Base-by-base conservation (phyloP, 2,329 filamentous ascomycete genomes). In the Proliferodiscus dingleyae region DNA sequence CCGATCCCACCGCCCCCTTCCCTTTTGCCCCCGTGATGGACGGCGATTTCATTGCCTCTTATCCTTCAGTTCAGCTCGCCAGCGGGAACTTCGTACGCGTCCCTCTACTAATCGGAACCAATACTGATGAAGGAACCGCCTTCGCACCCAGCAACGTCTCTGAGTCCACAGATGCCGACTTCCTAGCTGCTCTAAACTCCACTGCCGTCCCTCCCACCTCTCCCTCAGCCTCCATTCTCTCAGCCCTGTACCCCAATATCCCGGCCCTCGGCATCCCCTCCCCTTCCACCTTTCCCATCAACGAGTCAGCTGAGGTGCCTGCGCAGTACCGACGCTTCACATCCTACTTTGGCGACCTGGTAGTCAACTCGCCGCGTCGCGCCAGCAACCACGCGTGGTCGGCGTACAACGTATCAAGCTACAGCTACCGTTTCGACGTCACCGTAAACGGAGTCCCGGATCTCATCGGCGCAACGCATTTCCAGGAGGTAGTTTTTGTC, bases 401-500 rank as follows among this genome's bases (percentile, higher is more conserved):
- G 0, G 34, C 16, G 5, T 41, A 44, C 33, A 38, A 37, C 5
- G 57, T 55, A 2, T 37, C 49, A 1, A 13, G 55, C 1, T 70
- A 64, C 49, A 57, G 54, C 13, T 76, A 74, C 62, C 64, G 68
- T 29, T 74, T 73, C 52, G 66, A 74, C 46, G 69, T 71, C 2
- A 52, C 51, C 7, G 57, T 64, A 7, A 63, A 64, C 24, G 65
- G 65, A 2, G 7, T 63, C 3, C 43, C 57, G 0, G 24, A 36
- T 36, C 29, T 41, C 5, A 41, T 46, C 3, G 66, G 66, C 13
- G 56, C 58, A 4, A 60, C 60, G 28, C 70, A 72, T 52, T 71
- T 71, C 58, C 61, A 72, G 45, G 74, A 78, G 57, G 71, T 78
- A 0, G 66, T 69, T 1, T 77, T 77, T 49, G 74, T 79, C 5